Evolutionary conservation across 768 basidiomycete genomes (phyloP).

Genomic region (Ramaria sp.): DNA sequence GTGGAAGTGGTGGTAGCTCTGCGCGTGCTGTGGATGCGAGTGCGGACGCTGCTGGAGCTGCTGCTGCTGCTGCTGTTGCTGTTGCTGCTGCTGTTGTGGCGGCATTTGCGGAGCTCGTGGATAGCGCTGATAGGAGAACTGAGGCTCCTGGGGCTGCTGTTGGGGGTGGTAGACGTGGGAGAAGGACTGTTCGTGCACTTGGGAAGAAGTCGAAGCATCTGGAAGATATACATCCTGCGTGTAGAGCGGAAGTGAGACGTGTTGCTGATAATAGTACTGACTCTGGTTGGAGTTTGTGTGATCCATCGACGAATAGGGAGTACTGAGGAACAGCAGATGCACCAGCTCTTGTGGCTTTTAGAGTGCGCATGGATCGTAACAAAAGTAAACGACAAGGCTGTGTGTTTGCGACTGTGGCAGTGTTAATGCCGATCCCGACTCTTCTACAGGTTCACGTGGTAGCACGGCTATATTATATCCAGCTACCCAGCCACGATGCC

Average conservation of each 20-base stretch:
- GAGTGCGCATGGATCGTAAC: conserved; percentile 5
- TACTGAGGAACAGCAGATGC: neutral
- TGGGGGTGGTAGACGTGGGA: neutral
- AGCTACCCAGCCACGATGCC: neutral
- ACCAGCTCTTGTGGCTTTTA: neutral
- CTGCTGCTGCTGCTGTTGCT: no score
- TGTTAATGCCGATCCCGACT: conserved; percentile 3
- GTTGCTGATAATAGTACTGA: conserved; percentile 8
- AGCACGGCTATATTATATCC: neutral
- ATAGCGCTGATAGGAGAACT: neutral
- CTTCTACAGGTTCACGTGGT: conserved; percentile 4
- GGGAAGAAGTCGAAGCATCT: neutral
- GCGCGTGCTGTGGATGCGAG: neutral
- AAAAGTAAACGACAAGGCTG: neutral
- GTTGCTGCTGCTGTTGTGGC: neutral
- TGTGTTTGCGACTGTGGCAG: conserved; percentile 2
- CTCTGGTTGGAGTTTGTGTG: conserved; percentile 1
- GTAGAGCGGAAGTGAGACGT: neutral
- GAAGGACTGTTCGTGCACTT: neutral
- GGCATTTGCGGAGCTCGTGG: neutral
- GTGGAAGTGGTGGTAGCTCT: neutral
- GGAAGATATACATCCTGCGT: neutral
- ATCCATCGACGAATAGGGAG: conserved; percentile 6
- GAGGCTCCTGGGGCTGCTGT: neutral
- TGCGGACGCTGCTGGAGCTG: neutral